These are phyloP conservation scores for Phanerodontia chrysosporium DNA, from an alignment of 768 basidiomycete species.

Conservation along the genomic window DNA sequence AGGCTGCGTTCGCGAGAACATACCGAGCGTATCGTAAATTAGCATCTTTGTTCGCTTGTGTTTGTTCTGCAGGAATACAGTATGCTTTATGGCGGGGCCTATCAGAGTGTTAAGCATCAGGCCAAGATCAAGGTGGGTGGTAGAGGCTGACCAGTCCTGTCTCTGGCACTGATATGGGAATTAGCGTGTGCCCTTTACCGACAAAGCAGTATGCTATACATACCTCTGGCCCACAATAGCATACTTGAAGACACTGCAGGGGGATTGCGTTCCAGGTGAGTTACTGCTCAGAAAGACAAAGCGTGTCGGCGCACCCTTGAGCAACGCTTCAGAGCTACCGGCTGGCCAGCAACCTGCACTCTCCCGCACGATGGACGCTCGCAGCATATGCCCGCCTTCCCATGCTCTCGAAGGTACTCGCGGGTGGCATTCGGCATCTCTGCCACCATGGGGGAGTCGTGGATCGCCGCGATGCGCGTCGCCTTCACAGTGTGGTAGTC, in stretches of 20 bases:
- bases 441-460: neutral
- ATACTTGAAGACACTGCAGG: neutral
- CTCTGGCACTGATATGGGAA: neutral
- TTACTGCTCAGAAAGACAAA: neutral
- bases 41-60: neutral
- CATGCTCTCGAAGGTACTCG: neutral
- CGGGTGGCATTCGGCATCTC: neutral
- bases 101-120: neutral
- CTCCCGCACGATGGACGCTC: neutral
- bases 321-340: neutral
- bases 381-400: slow-evolving; percentile 1
- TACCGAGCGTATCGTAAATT: neutral
- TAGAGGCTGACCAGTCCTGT: neutral
- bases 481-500: neutral
- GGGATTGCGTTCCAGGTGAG: neutral
- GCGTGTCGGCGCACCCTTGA: neutral
- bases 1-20: neutral
- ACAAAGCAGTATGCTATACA: neutral
- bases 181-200: neutral
- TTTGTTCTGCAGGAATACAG: neutral
- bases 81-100: neutral
- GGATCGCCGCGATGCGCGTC: neutral
- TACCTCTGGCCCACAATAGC: neutral
- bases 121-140: neutral
- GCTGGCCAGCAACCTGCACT: neutral